phyloP scores from a whole-genome alignment of 345 rosid genomes.

The Gossypium raimondii region DNA sequence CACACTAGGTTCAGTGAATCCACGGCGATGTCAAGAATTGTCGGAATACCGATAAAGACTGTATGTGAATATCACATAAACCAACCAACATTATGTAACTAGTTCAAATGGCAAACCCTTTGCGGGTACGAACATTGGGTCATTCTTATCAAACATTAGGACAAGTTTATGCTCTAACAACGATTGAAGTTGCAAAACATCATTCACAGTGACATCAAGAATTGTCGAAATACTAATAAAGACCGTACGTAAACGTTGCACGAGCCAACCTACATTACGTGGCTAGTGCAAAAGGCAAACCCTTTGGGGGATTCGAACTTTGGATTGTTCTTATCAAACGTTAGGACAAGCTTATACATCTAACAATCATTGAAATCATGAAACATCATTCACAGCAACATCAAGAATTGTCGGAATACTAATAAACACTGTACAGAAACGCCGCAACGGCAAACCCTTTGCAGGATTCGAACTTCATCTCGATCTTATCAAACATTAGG shows the following conservation, averaged over 20 bases:
- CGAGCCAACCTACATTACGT: neutral
- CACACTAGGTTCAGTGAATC: neutral
- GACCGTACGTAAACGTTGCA: neutral
- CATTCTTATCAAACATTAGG: neutral
- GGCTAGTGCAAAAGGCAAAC: neutral
- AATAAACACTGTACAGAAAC: neutral
- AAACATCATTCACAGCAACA: neutral
- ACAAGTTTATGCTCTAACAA: neutral
- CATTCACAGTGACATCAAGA: neutral
- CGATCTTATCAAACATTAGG: neutral
- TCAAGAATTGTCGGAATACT: neutral
- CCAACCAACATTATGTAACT: neutral
- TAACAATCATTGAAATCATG: neutral
- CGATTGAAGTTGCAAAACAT: neutral
- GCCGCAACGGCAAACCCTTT: neutral
- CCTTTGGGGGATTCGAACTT: neutral
- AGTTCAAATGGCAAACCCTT: neutral
- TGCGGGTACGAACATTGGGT: neutral
- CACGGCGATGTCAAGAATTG: neutral
- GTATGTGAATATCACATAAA: neutral
- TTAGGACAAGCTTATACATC: neutral
- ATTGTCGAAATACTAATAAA: neutral
- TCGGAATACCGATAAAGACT: neutral
- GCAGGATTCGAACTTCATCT: neutral
- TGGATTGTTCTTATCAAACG: neutral